phyloP scores from a whole-genome alignment of 2,329 filamentous ascomycete genomes.

The Venturia oleaginea region DNA sequence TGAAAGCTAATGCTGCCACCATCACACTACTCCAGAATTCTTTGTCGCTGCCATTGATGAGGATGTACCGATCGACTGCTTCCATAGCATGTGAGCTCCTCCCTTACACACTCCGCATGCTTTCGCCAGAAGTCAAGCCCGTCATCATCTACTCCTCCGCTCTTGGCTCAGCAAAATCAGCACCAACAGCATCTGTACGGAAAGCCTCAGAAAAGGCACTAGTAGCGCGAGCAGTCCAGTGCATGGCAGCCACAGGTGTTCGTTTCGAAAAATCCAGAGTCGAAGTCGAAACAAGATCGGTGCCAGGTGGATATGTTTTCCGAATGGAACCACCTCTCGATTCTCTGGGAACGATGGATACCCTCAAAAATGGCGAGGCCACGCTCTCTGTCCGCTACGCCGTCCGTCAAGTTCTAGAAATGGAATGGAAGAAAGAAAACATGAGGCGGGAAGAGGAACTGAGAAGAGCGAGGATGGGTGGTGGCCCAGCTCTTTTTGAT shows the following conservation, averaged over 20 bases:
- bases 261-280: constrained; percentile 72
- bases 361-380: constrained; percentile 44
- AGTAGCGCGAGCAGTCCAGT: constrained; percentile 67
- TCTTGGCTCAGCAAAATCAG: constrained; percentile 25
- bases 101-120: constrained; percentile 73
- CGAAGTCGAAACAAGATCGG: constrained; percentile 49
- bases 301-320: constrained; percentile 65
- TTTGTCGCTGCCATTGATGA: constrained; percentile 60
- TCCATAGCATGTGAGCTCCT: constrained; percentile 73
- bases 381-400: constrained; percentile 78
- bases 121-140: constrained; percentile 84
- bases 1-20: constrained; percentile 67
- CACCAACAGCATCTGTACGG: constrained; percentile 70
- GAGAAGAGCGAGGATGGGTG: constrained; percentile 14
- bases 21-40: constrained; percentile 65
- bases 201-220: constrained; percentile 77
- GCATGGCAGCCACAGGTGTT: constrained; percentile 76
- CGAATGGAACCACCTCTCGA: constrained; percentile 94
- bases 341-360: constrained; percentile 63
- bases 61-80: constrained; percentile 70
- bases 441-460: constrained; percentile 46
- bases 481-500: constrained; percentile 7
- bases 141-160: constrained; percentile 75
- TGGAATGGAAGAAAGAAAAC: constrained; percentile 72
- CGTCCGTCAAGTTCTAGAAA: constrained; percentile 84